Conservation (phyloP, 192 early-diverging fungal genomes). For the Rhizophagus prolifer region DNA sequence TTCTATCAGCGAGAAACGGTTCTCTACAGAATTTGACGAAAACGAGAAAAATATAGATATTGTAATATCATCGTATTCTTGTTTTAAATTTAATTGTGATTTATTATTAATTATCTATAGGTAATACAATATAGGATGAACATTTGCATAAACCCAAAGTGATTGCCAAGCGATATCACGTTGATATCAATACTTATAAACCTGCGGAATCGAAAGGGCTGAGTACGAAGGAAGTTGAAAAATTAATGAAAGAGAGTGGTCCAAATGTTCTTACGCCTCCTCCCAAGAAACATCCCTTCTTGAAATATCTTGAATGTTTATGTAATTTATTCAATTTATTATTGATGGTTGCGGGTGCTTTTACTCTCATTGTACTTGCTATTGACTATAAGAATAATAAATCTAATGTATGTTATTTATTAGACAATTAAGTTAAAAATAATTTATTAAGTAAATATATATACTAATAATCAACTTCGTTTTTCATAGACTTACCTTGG, state of each 20-base stretch:
- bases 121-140: constrained; percentile 39
- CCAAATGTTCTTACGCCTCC: constrained; percentile 88
- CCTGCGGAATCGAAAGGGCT: constrained; percentile 74
- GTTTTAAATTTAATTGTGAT: too few relatives aligned
- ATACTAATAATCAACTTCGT: too few relatives aligned
- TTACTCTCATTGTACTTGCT: constrained; percentile 76
- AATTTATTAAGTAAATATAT: too few relatives aligned
- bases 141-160: constrained; percentile 48
- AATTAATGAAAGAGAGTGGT: constrained; percentile 68
- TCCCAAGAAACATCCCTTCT: constrained; percentile 70
- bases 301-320: constrained; percentile 77
- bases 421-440: too few relatives aligned
- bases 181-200: constrained; percentile 55
- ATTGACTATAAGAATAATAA: constrained; percentile 78
- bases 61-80: too few relatives aligned
- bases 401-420: constrained; percentile 60
- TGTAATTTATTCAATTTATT: constrained; percentile 85
- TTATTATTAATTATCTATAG: too few relatives aligned
- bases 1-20: too few relatives aligned
- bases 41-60: too few relatives aligned
- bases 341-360: constrained; percentile 78
- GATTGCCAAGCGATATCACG: constrained; percentile 41
- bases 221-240: constrained; percentile 27
- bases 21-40: too few relatives aligned
- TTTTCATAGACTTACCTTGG: constrained; percentile 79